Percentiles rank a stretch among this genome's conserved stretches.
phyloP scores from a whole-genome alignment of 345 rosid genomes.

The Eucalyptus melliodora region DNA sequence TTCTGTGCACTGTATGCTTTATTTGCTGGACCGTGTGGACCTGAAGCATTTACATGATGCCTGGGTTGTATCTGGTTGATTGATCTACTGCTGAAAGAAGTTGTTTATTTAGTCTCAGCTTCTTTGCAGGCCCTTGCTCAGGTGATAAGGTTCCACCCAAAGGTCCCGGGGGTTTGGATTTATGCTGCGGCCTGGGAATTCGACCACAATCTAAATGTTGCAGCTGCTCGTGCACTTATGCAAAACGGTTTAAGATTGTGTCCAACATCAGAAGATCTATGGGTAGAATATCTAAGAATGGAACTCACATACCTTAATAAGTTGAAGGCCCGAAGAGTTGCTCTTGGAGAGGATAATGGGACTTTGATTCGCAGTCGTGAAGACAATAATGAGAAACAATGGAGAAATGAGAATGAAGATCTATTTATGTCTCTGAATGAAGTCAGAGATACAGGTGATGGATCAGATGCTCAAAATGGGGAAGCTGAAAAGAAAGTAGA shows the following conservation, averaged over 20 bases:
- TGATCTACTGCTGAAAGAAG: background rate
- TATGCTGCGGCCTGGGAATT: conserved; percentile 99
- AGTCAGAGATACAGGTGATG: conserved; percentile 11
- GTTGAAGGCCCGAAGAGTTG: conserved; percentile 70
- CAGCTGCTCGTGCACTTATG: conserved; percentile 86
- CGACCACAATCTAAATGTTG: conserved; percentile 67
- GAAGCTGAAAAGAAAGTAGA: conserved; percentile 32
- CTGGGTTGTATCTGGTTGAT: background rate
- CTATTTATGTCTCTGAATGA: conserved; percentile 59
- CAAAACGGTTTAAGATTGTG: conserved; percentile 80
- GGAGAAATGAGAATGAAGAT: conserved; percentile 64
- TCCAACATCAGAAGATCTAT: conserved; percentile 69
- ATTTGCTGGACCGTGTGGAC: background rate
- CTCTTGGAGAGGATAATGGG: conserved; percentile 70
- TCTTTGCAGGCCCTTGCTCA: conserved; percentile 60
- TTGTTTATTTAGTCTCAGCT: background rate
- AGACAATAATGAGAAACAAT: conserved; percentile 24
- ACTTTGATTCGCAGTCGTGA: conserved; percentile 27
- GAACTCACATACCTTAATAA: conserved; percentile 84
- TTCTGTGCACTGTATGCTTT: background rate
- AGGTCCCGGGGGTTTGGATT: conserved; percentile 81
- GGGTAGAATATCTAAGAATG: conserved; percentile 93
- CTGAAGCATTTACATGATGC: background rate
- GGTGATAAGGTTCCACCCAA: conserved; percentile 72
- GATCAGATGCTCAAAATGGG: conserved; percentile 16